Evolutionary conservation across 495 filamentous ascomycete genomes (phyloP), one percentile per base, ranked within the genome.

Genomic region (Gamarada debralockiae): DNA sequence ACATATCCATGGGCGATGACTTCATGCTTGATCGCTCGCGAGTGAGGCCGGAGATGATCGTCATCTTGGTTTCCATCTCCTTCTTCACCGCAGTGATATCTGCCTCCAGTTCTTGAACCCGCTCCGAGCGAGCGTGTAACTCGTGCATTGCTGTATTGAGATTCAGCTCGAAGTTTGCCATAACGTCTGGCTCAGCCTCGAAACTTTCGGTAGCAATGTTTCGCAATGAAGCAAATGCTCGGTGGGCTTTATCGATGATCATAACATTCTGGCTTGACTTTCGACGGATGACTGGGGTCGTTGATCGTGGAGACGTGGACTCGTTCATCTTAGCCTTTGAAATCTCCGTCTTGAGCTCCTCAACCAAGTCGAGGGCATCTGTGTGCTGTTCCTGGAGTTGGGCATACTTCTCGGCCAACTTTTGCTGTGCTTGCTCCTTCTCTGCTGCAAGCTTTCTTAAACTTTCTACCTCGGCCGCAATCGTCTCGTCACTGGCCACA

Each of bases 61-160:
- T 86, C 70, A 87, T 87, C 77, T 97, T 97, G 50, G 78, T 82
- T 56, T 98, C 95, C 88, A 98, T 95, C 65, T 97, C 95, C 67
- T 87, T 93, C 73, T 87, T 95, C 13, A 92, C 80, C 7, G 80
- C 82, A 2, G 83, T 72, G 52, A 97, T 82, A 61, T 96, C 95
- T 5, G 81, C 82, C 65, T 98, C 93, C 9, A 98, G 75, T 44
- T 91, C 83, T 63, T 91, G 86, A 33, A 95, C 89, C 20, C 90
- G 84, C 62, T 97, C 93, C 15, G 92, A 90, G 21, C 91, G 84
- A 31, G 72, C 79, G 56, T 95, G 84, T 22, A 97, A 76, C 63
- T 98, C 93, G 58, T 92, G 90, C 85, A 97, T 92, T 44, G 90
- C 90, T 3, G 88, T 79, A 62, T 93, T 93, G 13, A 97, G 73